Conservation (phyloP, 23 red algal genomes). For the Agarophyton chilense region DNA sequence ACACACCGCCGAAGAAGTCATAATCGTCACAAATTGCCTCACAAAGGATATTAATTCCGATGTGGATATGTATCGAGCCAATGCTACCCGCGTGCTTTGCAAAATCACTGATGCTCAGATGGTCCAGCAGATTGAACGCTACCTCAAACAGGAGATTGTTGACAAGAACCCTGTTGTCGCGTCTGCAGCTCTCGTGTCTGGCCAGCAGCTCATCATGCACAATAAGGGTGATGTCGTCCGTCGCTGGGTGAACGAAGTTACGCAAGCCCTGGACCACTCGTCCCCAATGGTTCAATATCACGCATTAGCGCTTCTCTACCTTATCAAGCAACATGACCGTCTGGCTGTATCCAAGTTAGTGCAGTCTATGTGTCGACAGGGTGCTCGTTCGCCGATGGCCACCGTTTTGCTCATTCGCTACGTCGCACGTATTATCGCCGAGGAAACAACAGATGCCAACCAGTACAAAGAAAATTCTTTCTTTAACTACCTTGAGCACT, state of each 20-base stretch:
- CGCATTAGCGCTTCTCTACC: constrained; percentile 91
- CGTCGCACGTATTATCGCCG: constrained; percentile 76
- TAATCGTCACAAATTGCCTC: constrained; percentile 99
- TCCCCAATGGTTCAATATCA: constrained; percentile 99
- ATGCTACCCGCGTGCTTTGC: constrained; percentile 97
- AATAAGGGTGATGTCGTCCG: constrained; percentile 98
- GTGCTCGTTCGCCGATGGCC: constrained; percentile 87
- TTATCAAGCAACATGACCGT: constrained; percentile 87
- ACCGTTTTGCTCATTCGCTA: constrained; percentile 91
- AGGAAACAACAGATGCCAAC: constrained; percentile 34
- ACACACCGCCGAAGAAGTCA: constrained; percentile 94
- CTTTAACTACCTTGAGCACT: constrained; percentile 90
- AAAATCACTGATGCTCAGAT: constrained; percentile 93
- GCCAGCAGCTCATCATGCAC: constrained; percentile 82
- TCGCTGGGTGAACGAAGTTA: constrained; percentile 96
- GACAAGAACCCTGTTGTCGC: constrained; percentile 96
- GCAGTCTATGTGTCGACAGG: constrained; percentile 77
- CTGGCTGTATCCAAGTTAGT: constrained; percentile 94
- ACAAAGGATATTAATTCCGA: constrained; percentile 98
- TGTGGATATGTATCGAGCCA: constrained; percentile 96
- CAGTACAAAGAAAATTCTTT: constrained; percentile 34
- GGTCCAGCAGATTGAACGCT: constrained; percentile 95
- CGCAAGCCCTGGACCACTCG: constrained; percentile 94
- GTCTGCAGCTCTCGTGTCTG: constrained; percentile 93
- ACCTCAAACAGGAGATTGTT: constrained; percentile 97